A percentile compares a stretch with the other conserved stretches of the same genome.
Conservation (phyloP, 192 early-diverging fungal species). For the Backusella morwellensis region DNA sequence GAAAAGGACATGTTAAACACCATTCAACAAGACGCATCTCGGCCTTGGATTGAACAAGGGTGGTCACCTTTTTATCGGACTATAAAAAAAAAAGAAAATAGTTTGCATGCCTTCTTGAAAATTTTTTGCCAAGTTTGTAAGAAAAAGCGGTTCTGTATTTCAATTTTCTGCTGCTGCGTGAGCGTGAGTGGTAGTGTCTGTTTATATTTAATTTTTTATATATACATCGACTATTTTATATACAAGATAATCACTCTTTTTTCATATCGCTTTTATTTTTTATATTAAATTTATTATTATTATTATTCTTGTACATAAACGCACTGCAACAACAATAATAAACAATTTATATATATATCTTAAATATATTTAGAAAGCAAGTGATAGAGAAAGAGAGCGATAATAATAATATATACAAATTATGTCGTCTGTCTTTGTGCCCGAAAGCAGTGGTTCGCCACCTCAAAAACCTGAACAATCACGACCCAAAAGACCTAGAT, state of each 20-base stretch:
- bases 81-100: background rate
- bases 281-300: background rate
- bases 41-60: background rate
- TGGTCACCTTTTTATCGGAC: background rate
- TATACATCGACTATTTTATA: background rate
- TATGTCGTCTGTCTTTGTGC: constrained; percentile 20
- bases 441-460: constrained; percentile 17
- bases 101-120: background rate
- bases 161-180: background rate
- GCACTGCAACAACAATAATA: background rate
- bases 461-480: constrained; percentile 27
- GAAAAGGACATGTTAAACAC: background rate
- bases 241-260: background rate
- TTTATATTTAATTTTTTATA: background rate
- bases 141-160: background rate
- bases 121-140: background rate
- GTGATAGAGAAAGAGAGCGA: background rate
- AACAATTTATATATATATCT: background rate
- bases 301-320: background rate
- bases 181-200: background rate
- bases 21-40: background rate
- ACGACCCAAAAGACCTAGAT: constrained; percentile 34
- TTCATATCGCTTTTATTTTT: background rate
- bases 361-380: background rate
- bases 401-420: background rate